A percentile compares a stretch with the other conserved stretches of the same genome.
These are phyloP conservation scores for Loxodes magnus DNA, from an alignment of 73 alveolate genomes.

Conservation along the genomic window DNA sequence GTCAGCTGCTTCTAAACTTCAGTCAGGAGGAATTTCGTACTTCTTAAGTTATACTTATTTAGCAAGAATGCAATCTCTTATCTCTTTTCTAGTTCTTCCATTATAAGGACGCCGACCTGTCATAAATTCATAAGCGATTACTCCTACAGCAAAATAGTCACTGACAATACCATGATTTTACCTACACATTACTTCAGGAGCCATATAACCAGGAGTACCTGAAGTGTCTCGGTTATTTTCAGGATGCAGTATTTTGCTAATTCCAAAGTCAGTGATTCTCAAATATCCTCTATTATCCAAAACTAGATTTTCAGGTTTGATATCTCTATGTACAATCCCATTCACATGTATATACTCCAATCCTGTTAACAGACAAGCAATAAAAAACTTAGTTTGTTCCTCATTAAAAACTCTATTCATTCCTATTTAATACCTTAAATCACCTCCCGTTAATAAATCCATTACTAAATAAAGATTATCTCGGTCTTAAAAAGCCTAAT, in stretches of 20 bases:
- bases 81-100: constrained; percentile 61
- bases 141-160: constrained; percentile 21
- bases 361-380: constrained; percentile 84
- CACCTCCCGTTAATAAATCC: constrained; percentile 93
- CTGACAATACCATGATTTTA: constrained; percentile 33
- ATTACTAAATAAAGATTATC: constrained; percentile 76
- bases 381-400: constrained; percentile 75
- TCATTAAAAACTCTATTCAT: constrained; percentile 69
- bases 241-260: constrained; percentile 49
- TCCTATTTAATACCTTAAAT: constrained; percentile 80
- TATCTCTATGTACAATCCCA: constrained; percentile 90
- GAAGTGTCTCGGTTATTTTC: constrained; percentile 82
- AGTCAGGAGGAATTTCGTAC: constrained; percentile 73
- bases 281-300: constrained; percentile 83
- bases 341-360: constrained; percentile 84
- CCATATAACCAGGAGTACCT: constrained; percentile 75
- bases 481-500: constrained; percentile 86
- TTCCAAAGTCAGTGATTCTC: constrained; percentile 94
- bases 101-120: constrained; percentile 82
- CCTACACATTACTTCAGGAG: constrained; percentile 49
- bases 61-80: constrained; percentile 63
- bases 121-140: constrained; percentile 76
- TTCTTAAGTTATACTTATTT: constrained; percentile 62
- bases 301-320: constrained; percentile 91
- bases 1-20: constrained; percentile 76